Conservation (phyloP, 192 early-diverging fungal genomes). For the Coemansia sp. region DNA sequence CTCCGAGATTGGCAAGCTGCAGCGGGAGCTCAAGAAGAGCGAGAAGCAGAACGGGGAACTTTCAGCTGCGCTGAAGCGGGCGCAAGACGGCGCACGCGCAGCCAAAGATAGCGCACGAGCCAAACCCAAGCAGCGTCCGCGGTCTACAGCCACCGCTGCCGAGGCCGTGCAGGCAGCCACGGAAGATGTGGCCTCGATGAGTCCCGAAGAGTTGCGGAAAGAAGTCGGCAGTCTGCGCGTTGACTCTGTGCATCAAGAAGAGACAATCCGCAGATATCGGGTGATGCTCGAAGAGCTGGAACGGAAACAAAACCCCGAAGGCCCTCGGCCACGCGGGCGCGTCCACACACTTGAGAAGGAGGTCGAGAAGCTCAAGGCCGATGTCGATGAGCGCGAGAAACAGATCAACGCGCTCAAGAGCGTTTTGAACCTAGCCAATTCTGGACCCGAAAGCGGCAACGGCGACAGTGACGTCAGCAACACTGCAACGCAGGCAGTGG, state of each 20-base stretch:
- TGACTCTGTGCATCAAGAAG: slow-evolving; percentile 49
- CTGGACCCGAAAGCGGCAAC: background rate
- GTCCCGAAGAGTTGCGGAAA: slow-evolving; percentile 35
- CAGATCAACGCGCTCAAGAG: slow-evolving; percentile 34
- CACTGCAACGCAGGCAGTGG: slow-evolving; percentile 3
- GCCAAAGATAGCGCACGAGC: slow-evolving; percentile 16
- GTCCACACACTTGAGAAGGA: slow-evolving; percentile 34
- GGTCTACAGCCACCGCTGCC: slow-evolving; percentile 36
- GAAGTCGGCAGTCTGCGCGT: slow-evolving; percentile 37
- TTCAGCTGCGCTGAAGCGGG: slow-evolving; percentile 27
- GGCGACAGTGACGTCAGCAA: background rate
- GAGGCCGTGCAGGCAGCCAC: slow-evolving; percentile 44
- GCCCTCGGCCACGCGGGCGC: slow-evolving; percentile 28
- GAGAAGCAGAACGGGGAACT: slow-evolving; percentile 39
- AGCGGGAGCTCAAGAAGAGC: slow-evolving; percentile 22
- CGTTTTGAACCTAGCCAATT: slow-evolving; percentile 24
- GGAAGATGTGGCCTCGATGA: slow-evolving; percentile 40
- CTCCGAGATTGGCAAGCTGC: slow-evolving; percentile 24
- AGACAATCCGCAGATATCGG: slow-evolving; percentile 36
- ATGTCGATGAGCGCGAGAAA: slow-evolving; percentile 26
- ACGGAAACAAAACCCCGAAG: slow-evolving; percentile 52
- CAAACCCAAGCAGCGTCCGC: slow-evolving; percentile 27
- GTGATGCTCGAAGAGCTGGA: slow-evolving; percentile 48
- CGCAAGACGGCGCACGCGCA: slow-evolving; percentile 18
- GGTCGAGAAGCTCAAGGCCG: slow-evolving; percentile 35